Conservation (phyloP, 129 eudicot genomes). For the Ambrosia trifida region DNA sequence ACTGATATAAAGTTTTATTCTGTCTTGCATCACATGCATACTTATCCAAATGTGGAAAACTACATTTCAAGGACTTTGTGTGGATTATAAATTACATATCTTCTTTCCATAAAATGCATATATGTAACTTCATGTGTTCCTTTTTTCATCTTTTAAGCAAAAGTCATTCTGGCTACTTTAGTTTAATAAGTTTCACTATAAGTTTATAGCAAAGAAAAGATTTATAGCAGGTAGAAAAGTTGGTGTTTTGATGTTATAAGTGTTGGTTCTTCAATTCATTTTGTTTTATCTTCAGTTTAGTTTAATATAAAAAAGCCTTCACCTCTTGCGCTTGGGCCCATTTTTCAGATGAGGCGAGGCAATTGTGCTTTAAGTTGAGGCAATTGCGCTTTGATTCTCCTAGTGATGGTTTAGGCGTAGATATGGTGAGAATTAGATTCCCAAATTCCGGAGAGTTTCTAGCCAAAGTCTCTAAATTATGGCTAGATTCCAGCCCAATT, state of each 20-base stretch:
- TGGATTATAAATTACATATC: constrained; percentile 1
- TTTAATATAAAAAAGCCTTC: background rate
- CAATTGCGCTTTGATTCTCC: no score
- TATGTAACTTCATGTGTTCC: background rate
- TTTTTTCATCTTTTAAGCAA: background rate
- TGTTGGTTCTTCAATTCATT: background rate
- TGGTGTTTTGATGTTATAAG: background rate
- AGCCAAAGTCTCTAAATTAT: no score
- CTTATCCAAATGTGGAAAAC: background rate
- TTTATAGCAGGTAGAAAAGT: background rate
- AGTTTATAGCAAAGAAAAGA: background rate
- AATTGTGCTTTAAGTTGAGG: no score
- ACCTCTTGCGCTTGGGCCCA: no score
- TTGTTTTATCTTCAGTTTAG: background rate
- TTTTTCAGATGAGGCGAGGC: no score
- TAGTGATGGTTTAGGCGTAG: no score
- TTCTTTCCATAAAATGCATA: background rate
- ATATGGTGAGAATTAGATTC: no score
- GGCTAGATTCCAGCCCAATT: no score
- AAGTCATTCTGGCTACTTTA: background rate
- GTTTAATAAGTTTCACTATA: background rate
- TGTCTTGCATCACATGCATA: background rate
- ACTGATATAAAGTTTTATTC: background rate
- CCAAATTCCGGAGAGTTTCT: no score
- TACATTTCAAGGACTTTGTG: background rate